A percentile compares a stretch with the other conserved stretches of the same genome.
Conservation (phyloP, 225 moss, liverwort and hornwort species). For the Bryoerythrophyllum caledonicum region DNA sequence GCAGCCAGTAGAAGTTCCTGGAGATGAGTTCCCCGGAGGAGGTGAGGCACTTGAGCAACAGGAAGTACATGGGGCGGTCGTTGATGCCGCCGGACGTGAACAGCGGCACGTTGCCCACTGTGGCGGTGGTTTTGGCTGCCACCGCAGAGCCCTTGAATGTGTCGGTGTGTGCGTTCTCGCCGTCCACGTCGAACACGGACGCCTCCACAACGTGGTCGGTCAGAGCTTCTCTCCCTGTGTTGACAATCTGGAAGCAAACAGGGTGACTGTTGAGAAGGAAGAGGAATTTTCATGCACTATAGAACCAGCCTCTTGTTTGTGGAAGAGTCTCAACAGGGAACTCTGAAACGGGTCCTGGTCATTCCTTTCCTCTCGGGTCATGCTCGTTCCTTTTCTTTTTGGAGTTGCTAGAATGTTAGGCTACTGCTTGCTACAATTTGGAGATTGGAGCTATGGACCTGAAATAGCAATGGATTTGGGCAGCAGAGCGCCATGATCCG, state of each 20-base stretch:
- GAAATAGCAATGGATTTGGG: background rate
- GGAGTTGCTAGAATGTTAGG: too few species aligned
- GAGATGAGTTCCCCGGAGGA: conserved; percentile 51
- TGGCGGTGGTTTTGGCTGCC: conserved; percentile 55
- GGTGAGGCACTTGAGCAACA: conserved; percentile 61
- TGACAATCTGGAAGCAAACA: conserved; percentile 64
- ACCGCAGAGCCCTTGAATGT: conserved; percentile 30
- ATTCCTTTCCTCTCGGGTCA: too few species aligned
- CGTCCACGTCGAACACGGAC: conserved; percentile 63
- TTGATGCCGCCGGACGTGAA: conserved; percentile 44
- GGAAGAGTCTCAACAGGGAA: too few species aligned
- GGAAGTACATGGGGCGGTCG: conserved; percentile 56
- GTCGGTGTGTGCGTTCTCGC: conserved; percentile 36
- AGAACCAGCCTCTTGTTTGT: too few species aligned
- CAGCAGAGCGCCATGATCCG: background rate
- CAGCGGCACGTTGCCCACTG: conserved; percentile 48
- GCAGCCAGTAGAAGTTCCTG: conserved; percentile 95
- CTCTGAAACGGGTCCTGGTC: too few species aligned
- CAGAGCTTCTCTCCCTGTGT: conserved; percentile 57
- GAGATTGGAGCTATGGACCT: background rate
- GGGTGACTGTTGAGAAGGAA: too few species aligned
- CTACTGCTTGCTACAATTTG: background rate
- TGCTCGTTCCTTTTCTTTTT: too few species aligned
- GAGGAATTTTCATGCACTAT: too few species aligned
- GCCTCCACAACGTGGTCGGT: conserved; percentile 48